These are phyloP conservation scores for Podospora didyma DNA, from an alignment of 495 filamentous ascomycete genomes.

Conservation along the genomic window DNA sequence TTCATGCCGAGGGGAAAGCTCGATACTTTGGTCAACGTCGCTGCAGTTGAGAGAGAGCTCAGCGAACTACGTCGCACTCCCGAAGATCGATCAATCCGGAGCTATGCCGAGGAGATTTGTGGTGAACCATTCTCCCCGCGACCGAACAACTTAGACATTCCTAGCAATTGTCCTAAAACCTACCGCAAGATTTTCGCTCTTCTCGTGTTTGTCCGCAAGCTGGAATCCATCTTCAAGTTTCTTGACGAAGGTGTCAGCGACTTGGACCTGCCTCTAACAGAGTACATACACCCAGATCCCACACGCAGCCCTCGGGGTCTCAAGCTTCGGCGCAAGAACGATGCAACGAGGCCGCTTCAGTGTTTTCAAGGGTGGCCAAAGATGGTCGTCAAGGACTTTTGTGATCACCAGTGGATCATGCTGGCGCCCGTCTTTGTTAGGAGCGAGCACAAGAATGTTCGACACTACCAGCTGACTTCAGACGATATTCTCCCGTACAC, in stretches of 20 bases:
- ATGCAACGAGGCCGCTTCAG: background rate
- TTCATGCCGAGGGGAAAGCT: constrained; percentile 1
- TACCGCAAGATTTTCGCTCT: too few species aligned
- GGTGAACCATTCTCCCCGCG: too few species aligned
- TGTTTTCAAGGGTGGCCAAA: too few species aligned
- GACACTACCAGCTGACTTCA: background rate
- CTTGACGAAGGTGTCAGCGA: background rate
- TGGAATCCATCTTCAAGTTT: background rate
- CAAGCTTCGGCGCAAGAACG: too few species aligned
- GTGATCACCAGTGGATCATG: too few species aligned
- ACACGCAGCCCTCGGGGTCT: too few species aligned
- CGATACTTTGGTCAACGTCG: background rate
- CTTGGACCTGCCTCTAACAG: background rate
- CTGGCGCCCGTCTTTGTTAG: background rate
- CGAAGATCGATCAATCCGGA: too few species aligned
- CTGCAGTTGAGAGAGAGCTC: background rate
- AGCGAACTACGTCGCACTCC: too few species aligned
- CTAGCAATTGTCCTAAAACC: too few species aligned
- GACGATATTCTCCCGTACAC: background rate
- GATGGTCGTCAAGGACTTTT: background rate
- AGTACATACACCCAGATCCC: background rate
- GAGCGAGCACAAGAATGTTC: background rate
- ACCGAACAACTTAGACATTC: too few species aligned
- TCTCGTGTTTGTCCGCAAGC: too few species aligned
- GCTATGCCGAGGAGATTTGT: too few species aligned